phyloP scores from a whole-genome alignment of 1,284 basidiomycete species.

The Cryptococcus maquisensis region DNA sequence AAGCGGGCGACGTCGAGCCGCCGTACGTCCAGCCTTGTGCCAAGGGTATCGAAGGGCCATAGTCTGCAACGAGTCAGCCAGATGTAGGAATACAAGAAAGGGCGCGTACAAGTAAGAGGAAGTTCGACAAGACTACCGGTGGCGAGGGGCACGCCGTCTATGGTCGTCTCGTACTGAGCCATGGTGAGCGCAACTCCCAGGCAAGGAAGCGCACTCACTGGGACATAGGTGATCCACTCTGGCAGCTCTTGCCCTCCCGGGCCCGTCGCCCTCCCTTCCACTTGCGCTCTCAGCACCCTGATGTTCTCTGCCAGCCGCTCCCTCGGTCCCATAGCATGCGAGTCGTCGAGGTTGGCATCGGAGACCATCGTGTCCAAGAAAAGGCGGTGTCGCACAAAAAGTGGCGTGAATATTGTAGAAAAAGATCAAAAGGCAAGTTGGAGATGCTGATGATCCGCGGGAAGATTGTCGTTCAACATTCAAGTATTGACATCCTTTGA shows the following conservation, averaged over 20 bases:
- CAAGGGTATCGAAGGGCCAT: slow-evolving; percentile 27
- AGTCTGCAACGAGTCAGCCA: slow-evolving; percentile 10
- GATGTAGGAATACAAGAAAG: neutral
- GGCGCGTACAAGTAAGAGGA: slow-evolving; percentile 28
- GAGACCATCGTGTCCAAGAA: too few relatives aligned
- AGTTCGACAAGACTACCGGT: slow-evolving; percentile 24
- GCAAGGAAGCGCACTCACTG: slow-evolving; percentile 3
- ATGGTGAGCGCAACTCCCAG: neutral
- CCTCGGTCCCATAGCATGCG: too few relatives aligned
- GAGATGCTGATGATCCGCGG: too few relatives aligned
- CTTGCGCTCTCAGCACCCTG: too few relatives aligned
- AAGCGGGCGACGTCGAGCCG: slow-evolving; percentile 13
- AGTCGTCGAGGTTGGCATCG: too few relatives aligned
- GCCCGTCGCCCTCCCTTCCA: too few relatives aligned
- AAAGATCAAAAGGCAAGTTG: too few relatives aligned
- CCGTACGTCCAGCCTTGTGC: slow-evolving; percentile 24
- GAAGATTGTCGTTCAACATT: too few relatives aligned
- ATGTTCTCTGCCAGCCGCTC: too few relatives aligned
- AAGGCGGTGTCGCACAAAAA: too few relatives aligned
- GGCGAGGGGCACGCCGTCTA: slow-evolving; percentile 15
- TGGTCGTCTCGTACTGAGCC: slow-evolving; percentile 17
- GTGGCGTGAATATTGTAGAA: too few relatives aligned
- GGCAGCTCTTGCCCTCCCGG: slow-evolving; percentile 11
- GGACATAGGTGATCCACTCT: slow-evolving; percentile 15
- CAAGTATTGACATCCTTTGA: too few relatives aligned